Percentiles rank a stretch among this genome's conserved stretches.
phyloP scores from a whole-genome alignment of 225 moss, liverwort and hornwort genomes.

The Sphagnum contortum region DNA sequence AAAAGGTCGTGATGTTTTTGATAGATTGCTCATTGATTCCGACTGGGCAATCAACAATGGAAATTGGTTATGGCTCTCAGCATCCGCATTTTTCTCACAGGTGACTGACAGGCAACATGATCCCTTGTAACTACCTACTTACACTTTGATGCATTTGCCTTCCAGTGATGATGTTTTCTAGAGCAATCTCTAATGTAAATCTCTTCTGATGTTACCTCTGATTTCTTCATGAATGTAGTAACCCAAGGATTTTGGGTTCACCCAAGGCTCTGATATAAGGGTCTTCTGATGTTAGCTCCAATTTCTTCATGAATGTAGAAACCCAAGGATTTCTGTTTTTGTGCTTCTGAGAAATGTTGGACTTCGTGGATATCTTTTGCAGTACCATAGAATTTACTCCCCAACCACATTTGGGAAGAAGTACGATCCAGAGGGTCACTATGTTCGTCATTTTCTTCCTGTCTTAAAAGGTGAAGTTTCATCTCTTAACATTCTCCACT shows the following conservation, averaged over 20 bases:
- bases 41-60: slow-evolving; percentile 98
- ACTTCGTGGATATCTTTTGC: slow-evolving; percentile 6
- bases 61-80: slow-evolving; percentile 97
- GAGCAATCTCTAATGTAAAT: too few species aligned
- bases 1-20: slow-evolving; percentile 95
- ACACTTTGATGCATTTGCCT: too few species aligned
- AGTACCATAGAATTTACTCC: slow-evolving; percentile 98
- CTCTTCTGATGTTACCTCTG: too few species aligned
- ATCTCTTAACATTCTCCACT: not conserved
- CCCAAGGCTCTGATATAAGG: too few species aligned
- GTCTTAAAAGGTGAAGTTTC: slow-evolving; percentile 58
- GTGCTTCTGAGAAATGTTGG: not conserved
- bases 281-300: too few species aligned
- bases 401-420: slow-evolving; percentile 85
- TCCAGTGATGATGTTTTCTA: too few species aligned
- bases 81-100: slow-evolving; percentile 91
- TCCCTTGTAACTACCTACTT: too few species aligned
- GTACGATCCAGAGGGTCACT: slow-evolving; percentile 81
- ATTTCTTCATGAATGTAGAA: too few species aligned
- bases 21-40: slow-evolving; percentile 82
- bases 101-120: slow-evolving; percentile 10
- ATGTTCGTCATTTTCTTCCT: slow-evolving; percentile 83
- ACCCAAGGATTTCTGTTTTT: too few species aligned
- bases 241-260: too few species aligned
- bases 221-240: too few species aligned